phyloP scores from a whole-genome alignment of 345 rosid genomes.

The Gynandropsis gynandra region DNA sequence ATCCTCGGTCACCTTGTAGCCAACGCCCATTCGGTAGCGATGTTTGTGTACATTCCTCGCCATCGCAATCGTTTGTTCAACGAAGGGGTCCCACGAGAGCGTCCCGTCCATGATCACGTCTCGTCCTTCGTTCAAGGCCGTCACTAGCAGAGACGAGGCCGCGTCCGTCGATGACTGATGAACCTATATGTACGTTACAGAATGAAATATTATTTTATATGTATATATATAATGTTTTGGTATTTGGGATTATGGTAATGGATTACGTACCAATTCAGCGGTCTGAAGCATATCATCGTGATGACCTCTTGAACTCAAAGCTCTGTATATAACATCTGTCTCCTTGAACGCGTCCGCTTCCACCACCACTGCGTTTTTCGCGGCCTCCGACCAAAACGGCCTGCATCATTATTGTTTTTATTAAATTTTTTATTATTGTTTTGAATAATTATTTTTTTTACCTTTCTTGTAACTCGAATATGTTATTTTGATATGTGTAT shows the following conservation, averaged over 20 bases:
- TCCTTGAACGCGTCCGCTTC: constrained; percentile 98
- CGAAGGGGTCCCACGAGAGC: constrained; percentile 86
- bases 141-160: constrained; percentile 81
- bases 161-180: constrained; percentile 87
- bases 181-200: constrained; percentile 36
- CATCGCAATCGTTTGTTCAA: constrained; percentile 77
- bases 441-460: no score
- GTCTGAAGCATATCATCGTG: constrained; percentile 78
- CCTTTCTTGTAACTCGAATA: no score
- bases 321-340: constrained; percentile 79
- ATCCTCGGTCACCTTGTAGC: constrained; percentile 57
- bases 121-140: constrained; percentile 91
- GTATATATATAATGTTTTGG: not conserved
- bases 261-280: constrained; percentile 71
- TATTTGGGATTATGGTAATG: not conserved
- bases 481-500: no score
- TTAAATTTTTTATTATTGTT: no score
- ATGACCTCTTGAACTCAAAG: constrained; percentile 66
- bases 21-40: constrained; percentile 72
- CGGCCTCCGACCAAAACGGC: constrained; percentile 76
- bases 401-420: constrained; percentile 28
- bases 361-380: constrained; percentile 62
- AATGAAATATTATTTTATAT: not conserved
- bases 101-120: constrained; percentile 97
- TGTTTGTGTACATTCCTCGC: constrained; percentile 67